A percentile compares a stretch with the other conserved stretches of the same genome.
phyloP scores from a whole-genome alignment of 1,284 basidiomycete species.

The Ustilago loliicola region DNA sequence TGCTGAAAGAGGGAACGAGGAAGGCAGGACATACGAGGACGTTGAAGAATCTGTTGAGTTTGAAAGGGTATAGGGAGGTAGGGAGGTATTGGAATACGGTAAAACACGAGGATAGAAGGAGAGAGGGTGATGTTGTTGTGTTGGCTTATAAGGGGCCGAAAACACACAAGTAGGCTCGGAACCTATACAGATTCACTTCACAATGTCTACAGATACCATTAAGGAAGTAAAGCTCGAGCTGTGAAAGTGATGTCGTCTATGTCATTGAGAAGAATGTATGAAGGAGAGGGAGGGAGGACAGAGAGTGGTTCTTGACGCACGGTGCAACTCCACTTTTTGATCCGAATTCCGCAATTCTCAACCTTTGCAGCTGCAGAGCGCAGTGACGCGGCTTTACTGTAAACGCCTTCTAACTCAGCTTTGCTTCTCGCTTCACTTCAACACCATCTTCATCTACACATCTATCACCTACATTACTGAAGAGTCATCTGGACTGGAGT shows the following conservation, averaged over 20 bases:
- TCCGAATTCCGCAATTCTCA: slow-evolving; percentile 15
- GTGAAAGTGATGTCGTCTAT: neutral
- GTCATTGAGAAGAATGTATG: neutral
- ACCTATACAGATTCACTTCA: too few species aligned
- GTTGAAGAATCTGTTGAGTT: slow-evolving; percentile 72
- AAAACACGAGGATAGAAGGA: slow-evolving; percentile 85
- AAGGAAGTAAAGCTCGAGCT: too few species aligned
- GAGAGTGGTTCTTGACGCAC: slow-evolving; percentile 9
- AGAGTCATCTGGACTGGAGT: neutral
- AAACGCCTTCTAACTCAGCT: slow-evolving; percentile 10
- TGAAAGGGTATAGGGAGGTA: slow-evolving; percentile 78
- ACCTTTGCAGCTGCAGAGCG: neutral
- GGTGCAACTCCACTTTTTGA: slow-evolving; percentile 20
- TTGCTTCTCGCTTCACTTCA: neutral
- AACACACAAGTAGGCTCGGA: neutral
- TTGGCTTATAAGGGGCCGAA: slow-evolving; percentile 72
- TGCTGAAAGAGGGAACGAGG: slow-evolving; percentile 73
- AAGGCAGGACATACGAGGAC: slow-evolving; percentile 70
- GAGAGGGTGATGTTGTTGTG: slow-evolving; percentile 80
- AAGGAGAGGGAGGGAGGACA: neutral
- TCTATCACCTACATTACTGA: neutral
- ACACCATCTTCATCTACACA: neutral
- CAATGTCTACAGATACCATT: too few species aligned
- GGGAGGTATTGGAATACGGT: slow-evolving; percentile 77
- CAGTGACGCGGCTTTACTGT: slow-evolving; percentile 15